A percentile compares a stretch with the other conserved stretches of the same genome.
Evolutionary conservation across 2,329 filamentous ascomycete species (phyloP).

Genomic region (Xylaria sp.): DNA sequence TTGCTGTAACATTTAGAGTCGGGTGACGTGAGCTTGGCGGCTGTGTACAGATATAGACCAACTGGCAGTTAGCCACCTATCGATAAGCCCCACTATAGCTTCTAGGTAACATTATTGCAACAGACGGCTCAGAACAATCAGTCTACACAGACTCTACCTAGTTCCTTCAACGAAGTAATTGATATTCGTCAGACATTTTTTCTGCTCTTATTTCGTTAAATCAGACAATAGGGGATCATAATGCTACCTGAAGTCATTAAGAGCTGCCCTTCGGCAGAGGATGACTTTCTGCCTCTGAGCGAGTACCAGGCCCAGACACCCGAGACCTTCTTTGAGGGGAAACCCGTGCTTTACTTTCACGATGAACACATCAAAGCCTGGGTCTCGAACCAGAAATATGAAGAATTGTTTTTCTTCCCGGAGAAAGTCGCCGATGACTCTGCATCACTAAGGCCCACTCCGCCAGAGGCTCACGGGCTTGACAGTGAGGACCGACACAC

Average conservation of each 20-base stretch:
- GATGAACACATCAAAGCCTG: slow-evolving; percentile 67
- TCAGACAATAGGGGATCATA: not conserved
- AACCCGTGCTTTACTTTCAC: slow-evolving; percentile 76
- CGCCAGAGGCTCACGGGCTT: slow-evolving; percentile 50
- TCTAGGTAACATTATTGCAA: slow-evolving; percentile 1
- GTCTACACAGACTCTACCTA: not conserved
- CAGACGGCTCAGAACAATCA: not conserved
- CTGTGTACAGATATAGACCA: slow-evolving; percentile 1
- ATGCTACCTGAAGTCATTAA: slow-evolving; percentile 67
- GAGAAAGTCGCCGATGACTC: slow-evolving; percentile 52
- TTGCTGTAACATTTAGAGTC: not conserved
- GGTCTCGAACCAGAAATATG: slow-evolving; percentile 65
- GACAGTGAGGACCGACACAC: slow-evolving; percentile 49
- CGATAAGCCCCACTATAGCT: slow-evolving; percentile 40
- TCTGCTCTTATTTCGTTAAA: not conserved
- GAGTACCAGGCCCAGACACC: slow-evolving; percentile 80
- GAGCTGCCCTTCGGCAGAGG: slow-evolving; percentile 62
- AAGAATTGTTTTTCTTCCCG: slow-evolving; percentile 64
- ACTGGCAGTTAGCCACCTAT: slow-evolving; percentile 12
- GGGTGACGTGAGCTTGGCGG: slow-evolving; percentile 11
- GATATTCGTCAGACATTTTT: too few relatives aligned
- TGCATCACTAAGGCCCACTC: slow-evolving; percentile 41
- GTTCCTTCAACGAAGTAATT: not conserved
- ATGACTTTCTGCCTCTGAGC: slow-evolving; percentile 71
- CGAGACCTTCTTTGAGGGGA: slow-evolving; percentile 75